Evolutionary conservation across 23 red algal species (phyloP).

Genomic region (Rhodosorus marinus): DNA sequence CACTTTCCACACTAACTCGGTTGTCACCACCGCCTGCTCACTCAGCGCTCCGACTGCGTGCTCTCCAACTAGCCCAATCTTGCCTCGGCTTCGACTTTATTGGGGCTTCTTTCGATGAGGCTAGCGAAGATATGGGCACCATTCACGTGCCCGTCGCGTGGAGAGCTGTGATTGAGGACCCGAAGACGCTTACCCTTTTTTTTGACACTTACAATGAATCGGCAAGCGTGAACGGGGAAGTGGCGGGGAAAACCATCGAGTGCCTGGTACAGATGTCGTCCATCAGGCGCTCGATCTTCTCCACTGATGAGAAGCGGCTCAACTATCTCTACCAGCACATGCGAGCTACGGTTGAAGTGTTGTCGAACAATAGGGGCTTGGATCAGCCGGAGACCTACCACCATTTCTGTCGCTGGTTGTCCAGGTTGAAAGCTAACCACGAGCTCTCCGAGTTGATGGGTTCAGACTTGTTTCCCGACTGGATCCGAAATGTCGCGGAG

Average conservation of each 20-base stretch:
- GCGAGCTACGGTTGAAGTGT: constrained; percentile 27
- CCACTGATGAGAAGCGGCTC: constrained; percentile 44
- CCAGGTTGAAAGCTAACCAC: constrained; percentile 70
- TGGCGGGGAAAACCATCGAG: constrained; percentile 23
- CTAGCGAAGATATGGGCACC: constrained; percentile 53
- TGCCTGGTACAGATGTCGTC: constrained; percentile 57
- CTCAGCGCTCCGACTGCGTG: constrained; percentile 8
- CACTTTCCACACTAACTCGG: constrained; percentile 28
- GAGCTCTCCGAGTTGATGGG: constrained; percentile 48
- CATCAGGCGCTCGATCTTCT: constrained; percentile 52
- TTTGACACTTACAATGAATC: constrained; percentile 35
- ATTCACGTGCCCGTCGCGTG: constrained; percentile 46
- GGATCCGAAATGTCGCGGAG: constrained; percentile 49
- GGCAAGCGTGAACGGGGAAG: constrained; percentile 12
- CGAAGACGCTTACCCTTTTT: constrained; percentile 39
- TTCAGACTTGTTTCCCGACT: constrained; percentile 32
- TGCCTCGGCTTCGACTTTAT: constrained; percentile 66
- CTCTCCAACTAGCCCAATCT: constrained; percentile 21
- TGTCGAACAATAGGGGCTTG: constrained; percentile 22
- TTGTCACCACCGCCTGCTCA: constrained; percentile 21
- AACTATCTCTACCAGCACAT: constrained; percentile 48
- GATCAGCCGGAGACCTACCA: constrained; percentile 67
- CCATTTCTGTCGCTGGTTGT: constrained; percentile 73
- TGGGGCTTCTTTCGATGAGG: constrained; percentile 49
- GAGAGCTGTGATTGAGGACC: constrained; percentile 47